Evolutionary conservation across 2,329 filamentous ascomycete species (phyloP).

Genomic region (Neofusicoccum umdonicola): DNA sequence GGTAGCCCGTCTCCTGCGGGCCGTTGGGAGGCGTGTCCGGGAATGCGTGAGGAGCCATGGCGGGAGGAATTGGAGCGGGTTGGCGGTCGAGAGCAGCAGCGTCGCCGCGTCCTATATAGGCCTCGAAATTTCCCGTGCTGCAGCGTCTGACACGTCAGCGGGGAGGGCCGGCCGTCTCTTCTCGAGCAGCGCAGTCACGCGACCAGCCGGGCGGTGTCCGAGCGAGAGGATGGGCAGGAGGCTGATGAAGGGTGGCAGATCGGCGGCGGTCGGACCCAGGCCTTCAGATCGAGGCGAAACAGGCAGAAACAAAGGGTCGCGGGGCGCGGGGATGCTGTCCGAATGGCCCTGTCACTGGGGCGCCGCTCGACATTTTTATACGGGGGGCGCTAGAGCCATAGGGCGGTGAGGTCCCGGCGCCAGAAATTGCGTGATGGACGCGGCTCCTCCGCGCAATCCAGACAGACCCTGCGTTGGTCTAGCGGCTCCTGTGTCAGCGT

Average conservation of each 20-base stretch:
- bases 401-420: constrained; percentile 12
- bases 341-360: neutral
- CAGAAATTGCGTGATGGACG: constrained; percentile 16
- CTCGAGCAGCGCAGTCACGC: constrained; percentile 13
- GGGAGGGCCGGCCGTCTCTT: neutral
- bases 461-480: neutral
- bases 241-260: neutral
- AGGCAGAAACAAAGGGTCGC: neutral
- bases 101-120: neutral
- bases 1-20: constrained; percentile 11
- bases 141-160: constrained; percentile 14
- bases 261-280: neutral
- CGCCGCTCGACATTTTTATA: constrained; percentile 6
- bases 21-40: constrained; percentile 18
- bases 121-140: neutral
- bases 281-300: neutral
- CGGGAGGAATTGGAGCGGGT: neutral
- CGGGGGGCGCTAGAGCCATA: neutral
- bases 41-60: constrained; percentile 17
- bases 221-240: neutral
- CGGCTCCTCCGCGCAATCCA: constrained; percentile 6
- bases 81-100: neutral
- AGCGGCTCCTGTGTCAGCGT: constrained; percentile 11
- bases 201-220: neutral
- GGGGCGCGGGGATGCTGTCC: neutral